Percentiles rank a stretch among this genome's conserved stretches.
Evolutionary conservation across 2,329 filamentous ascomycete genomes (phyloP).

Genomic region (Stachybotrys chlorohalonatus): DNA sequence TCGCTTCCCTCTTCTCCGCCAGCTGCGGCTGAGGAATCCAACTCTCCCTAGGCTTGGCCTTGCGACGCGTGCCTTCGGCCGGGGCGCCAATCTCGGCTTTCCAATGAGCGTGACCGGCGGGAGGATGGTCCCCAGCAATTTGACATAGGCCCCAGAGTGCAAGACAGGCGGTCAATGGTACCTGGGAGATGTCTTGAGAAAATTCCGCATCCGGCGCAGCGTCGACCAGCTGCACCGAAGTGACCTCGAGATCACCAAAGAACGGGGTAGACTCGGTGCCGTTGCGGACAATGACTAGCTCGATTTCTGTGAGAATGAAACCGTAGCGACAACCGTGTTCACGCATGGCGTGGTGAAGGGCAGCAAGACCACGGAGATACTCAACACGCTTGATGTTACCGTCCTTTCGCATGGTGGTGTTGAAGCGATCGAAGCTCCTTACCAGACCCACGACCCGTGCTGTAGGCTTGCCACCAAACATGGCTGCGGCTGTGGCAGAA

Average conservation of each 20-base stretch:
- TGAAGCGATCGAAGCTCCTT: conserved; percentile 88
- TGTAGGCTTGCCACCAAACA: conserved; percentile 37
- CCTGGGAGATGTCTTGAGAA: conserved; percentile 21
- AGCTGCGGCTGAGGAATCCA: conserved; percentile 70
- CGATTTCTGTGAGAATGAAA: conserved; percentile 94
- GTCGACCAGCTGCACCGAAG: conserved; percentile 47
- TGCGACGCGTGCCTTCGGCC: conserved; percentile 61
- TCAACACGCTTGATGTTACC: conserved; percentile 77
- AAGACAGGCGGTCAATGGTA: conserved; percentile 58
- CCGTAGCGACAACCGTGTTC: conserved; percentile 89
- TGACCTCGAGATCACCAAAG: conserved; percentile 82
- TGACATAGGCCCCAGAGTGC: conserved; percentile 73
- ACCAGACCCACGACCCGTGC: conserved; percentile 72
- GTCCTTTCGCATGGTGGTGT: conserved; percentile 85
- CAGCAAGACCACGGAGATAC: conserved; percentile 78
- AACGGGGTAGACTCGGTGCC: conserved; percentile 64
- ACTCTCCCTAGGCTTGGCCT: conserved; percentile 57
- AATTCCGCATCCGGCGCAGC: conserved; percentile 18
- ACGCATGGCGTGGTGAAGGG: conserved; percentile 86
- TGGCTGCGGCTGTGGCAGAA: conserved; percentile 43
- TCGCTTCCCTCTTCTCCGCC: conserved; percentile 68
- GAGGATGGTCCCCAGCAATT: conserved; percentile 51
- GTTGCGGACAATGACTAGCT: conserved; percentile 81
- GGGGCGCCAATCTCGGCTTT: conserved; percentile 65
- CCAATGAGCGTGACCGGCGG: conserved; percentile 51